Conservation (phyloP, 345 rosid genomes). For the Gossypium anomalum region DNA sequence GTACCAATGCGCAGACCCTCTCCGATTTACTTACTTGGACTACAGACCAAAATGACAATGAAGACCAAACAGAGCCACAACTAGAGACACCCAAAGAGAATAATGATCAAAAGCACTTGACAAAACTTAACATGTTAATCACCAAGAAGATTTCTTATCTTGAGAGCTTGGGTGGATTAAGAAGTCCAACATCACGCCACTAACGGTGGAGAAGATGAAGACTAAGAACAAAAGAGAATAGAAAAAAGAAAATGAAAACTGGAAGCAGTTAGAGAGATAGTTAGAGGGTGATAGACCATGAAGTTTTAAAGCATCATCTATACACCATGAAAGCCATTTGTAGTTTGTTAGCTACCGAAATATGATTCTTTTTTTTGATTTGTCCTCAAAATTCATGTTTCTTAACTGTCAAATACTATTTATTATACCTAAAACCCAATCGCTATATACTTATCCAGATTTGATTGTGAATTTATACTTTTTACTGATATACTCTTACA, state of each 20-base stretch:
- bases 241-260: background rate
- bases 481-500: no score
- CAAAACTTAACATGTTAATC: conserved; percentile 30
- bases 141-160: conserved; percentile 49
- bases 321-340: background rate
- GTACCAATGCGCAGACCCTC: background rate
- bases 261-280: background rate
- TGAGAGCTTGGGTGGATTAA: conserved; percentile 41
- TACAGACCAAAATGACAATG: background rate
- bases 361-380: background rate
- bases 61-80: background rate
- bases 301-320: background rate
- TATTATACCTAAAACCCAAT: no score
- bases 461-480: no score
- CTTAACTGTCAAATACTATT: background rate
- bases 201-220: conserved; percentile 12
- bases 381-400: background rate
- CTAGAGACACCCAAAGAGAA: conserved; percentile 17
- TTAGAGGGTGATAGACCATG: background rate
- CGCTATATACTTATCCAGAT: no score
- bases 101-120: conserved; percentile 19
- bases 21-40: background rate
- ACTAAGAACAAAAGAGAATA: background rate
- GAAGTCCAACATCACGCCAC: conserved; percentile 63
- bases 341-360: conserved; percentile 17